Base-by-base conservation (phyloP, 139 green algal genomes). In the Astrephomene gubernaculifera region DNA sequence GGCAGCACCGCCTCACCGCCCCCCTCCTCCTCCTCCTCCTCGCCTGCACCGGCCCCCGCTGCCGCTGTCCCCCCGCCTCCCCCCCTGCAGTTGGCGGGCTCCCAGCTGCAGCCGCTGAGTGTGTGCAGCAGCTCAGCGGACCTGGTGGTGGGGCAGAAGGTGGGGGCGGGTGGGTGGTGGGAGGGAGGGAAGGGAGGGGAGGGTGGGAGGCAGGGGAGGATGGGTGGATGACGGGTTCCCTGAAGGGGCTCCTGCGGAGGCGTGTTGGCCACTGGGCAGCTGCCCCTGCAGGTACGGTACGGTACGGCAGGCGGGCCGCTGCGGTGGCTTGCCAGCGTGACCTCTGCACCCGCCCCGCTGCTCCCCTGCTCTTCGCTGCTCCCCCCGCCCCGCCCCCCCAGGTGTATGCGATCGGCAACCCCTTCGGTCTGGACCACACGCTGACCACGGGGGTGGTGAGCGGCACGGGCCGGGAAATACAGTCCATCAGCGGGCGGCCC, bases 381-480 rank as follows among this genome's bases (percentile, higher is more conserved):
- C n/a, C n/a, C n/a, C n/a, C n/a, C n/a, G n/a, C n/a, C n/a, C n/a
- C n/a, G n/a, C n/a, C n/a, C 17, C 94, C 81, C 72, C 83, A 88
- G 65, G 92, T 97, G 57, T 98, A 92, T 89, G 96, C 96, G n/a
- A 97, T 98, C 63, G 96, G 95, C 64, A 98, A 98, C 85, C 96
- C 96, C 1, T 97, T 97, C 86, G 94, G 82, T 36, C 86, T 98
- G 49, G 94, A 98, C 79, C 94, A 97, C 85, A 98, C 96, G 0
- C 89, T 98, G 7, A 98, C 95, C 2, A 92, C 87, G 7, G 96
- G 95, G 4, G 89, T 94, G 25, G 87, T 94, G 25, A 92, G 88
- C 45, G 94, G 94, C 63, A 97, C 94, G 12, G 95, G 94, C 3
- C 86, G 96, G 2, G 95, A 97, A 82, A 98, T 98, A 82, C 82